Evolutionary conservation across 345 rosid genomes (phyloP).

Genomic region (Balakata baccata): DNA sequence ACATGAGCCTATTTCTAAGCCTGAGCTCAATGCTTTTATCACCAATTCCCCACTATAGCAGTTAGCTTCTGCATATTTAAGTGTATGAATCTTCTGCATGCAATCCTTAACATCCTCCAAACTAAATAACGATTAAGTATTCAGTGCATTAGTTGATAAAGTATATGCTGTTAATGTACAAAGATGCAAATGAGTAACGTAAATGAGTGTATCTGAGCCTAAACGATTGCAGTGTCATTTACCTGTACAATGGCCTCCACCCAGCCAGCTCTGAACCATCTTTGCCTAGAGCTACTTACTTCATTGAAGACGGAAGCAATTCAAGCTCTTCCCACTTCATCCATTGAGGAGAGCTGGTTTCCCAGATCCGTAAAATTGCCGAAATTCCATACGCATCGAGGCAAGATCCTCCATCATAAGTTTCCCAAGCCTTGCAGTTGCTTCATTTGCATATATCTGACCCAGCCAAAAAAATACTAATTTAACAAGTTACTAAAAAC

Average conservation of each 20-base stretch:
- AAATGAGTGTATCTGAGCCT: background rate
- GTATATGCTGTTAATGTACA: background rate
- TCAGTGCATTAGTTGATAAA: background rate
- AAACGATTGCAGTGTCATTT: slow-evolving; percentile 3
- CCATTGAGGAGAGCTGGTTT: slow-evolving; percentile 54
- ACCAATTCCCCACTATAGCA: slow-evolving; percentile 72
- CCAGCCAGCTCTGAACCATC: slow-evolving; percentile 64
- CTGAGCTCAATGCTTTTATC: slow-evolving; percentile 73
- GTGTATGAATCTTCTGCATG: slow-evolving; percentile 52
- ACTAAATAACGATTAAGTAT: slow-evolving; percentile 40
- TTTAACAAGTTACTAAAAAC: slow-evolving; percentile 9
- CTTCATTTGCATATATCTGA: slow-evolving; percentile 76
- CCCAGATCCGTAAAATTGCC: slow-evolving; percentile 52
- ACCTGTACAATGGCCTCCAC: slow-evolving; percentile 89
- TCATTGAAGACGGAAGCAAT: slow-evolving; percentile 48
- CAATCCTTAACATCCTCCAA: slow-evolving; percentile 66
- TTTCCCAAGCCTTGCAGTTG: slow-evolving; percentile 65
- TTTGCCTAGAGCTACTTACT: slow-evolving; percentile 52
- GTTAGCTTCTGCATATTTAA: slow-evolving; percentile 68
- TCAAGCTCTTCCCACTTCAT: slow-evolving; percentile 64
- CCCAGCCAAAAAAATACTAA: slow-evolving; percentile 3
- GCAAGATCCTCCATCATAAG: slow-evolving; percentile 90
- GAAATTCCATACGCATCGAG: slow-evolving; percentile 65
- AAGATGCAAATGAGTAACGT: background rate
- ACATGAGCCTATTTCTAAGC: slow-evolving; percentile 85